Evolutionary conservation across 192 early-diverging fungal species (phyloP), one percentile per base, ranked within the genome.

Genomic region (Backusella tuberculispora): DNA sequence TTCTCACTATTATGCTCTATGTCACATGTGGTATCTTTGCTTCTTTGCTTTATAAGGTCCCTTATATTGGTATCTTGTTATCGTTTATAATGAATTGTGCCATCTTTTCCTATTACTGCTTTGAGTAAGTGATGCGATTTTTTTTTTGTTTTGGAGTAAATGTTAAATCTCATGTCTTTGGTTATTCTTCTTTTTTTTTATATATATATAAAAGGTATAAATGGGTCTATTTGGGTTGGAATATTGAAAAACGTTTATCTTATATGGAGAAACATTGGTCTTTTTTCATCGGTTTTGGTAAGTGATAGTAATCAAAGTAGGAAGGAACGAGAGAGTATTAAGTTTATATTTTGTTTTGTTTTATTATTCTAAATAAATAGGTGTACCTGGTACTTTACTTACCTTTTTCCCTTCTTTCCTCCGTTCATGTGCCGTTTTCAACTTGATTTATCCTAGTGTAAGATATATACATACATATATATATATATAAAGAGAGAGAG

Each of bases 201-300:
- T 21, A 44, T 69, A 81, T 76, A 45, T 81, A 74, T 34, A 69
- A 72, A 68, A 81, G 80, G 60, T 81, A 74, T 34, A 69, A 72
- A 68, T 81, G 80, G 80, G 40, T 74, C 8, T 75, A 76, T 53
- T 19, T 72, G 34, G 73, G 73, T 14, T 72, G 71, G 69, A 77
- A 63, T 17, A 42, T 81, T 42, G 80, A 81, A 21, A 68, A 75
- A 9, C 47, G 80, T 14, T 26, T 75, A 38, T 40, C 73, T 13
- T 81, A 66, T 34, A 60, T 81, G 34, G 80, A 81, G 19, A 66
- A 66, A 14, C 75, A 81, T 46, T 81, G 80, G 80, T 56, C 80
- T 6, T 81, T 67, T n/a, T 81, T 81, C 42, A 41, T 81, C 15
- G 80, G 80, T 1, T 81, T 81, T 53, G 80, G 80, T 75, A 74